These are phyloP conservation scores for Eruca vesicaria DNA, from an alignment of 441 rosid species.

Conservation along the genomic window DNA sequence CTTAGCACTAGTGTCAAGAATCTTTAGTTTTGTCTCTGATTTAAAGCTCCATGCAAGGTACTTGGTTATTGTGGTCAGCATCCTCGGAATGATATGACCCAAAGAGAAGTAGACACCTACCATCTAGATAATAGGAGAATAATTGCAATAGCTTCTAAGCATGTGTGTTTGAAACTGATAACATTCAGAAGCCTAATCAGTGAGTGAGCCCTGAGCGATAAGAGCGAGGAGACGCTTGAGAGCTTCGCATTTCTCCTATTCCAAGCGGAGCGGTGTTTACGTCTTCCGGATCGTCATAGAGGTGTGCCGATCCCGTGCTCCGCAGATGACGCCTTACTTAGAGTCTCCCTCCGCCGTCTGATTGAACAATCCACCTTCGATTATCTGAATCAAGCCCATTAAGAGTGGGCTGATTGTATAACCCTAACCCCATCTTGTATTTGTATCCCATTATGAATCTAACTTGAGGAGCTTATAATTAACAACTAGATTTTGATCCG, in stretches of 20 bases:
- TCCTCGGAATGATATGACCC: conserved; percentile 76
- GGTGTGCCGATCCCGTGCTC: conserved; percentile 85
- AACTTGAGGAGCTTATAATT: too few species aligned
- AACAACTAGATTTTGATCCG: too few species aligned
- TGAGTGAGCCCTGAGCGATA: conserved; percentile 71
- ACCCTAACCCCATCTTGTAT: neutral
- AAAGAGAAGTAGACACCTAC: conserved; percentile 77
- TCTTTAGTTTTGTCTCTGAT: conserved; percentile 85
- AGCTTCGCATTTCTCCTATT: conserved; percentile 96
- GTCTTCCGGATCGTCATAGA: conserved; percentile 94
- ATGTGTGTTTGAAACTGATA: neutral
- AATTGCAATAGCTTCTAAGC: neutral
- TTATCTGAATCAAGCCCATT: conserved; percentile 9
- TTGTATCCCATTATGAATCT: too few species aligned
- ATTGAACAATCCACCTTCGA: conserved; percentile 4
- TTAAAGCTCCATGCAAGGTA: conserved; percentile 85
- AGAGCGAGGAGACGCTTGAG: conserved; percentile 94
- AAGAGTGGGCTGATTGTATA: neutral
- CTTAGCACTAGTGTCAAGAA: conserved; percentile 76
- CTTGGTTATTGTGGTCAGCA: conserved; percentile 68
- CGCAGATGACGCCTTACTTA: conserved; percentile 85
- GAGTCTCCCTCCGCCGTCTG: conserved; percentile 71
- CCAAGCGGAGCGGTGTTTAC: conserved; percentile 83
- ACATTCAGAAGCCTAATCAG: neutral
- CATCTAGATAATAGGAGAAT: conserved; percentile 74